A percentile compares a stretch with the other conserved stretches of the same genome.
Evolutionary conservation across 2,329 filamentous ascomycete genomes (phyloP).

Genomic region (Spiromastix sp.): DNA sequence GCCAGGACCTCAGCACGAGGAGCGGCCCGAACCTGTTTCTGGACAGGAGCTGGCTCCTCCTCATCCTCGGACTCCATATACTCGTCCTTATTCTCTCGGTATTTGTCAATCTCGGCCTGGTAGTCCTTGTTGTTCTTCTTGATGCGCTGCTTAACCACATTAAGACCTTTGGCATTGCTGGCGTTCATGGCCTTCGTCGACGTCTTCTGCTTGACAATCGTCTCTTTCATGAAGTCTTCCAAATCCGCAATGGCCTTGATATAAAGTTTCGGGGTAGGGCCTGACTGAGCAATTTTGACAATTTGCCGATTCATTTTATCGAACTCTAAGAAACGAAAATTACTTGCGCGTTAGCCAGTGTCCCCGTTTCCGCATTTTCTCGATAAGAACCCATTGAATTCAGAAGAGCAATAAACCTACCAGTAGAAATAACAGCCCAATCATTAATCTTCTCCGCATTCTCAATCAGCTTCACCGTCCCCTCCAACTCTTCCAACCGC

Average conservation of each 20-base stretch:
- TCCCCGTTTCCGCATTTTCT: not conserved
- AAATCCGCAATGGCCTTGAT: slow-evolving; percentile 88
- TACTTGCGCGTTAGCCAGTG: slow-evolving; percentile 11
- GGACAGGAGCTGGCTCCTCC: slow-evolving; percentile 46
- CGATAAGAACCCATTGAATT: not conserved
- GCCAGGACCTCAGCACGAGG: slow-evolving; percentile 33
- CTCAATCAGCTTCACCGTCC: slow-evolving; percentile 80
- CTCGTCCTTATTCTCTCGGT: slow-evolving; percentile 70
- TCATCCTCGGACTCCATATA: slow-evolving; percentile 83
- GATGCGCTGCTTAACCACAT: slow-evolving; percentile 95
- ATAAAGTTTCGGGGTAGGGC: slow-evolving; percentile 79
- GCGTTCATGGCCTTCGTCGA: slow-evolving; percentile 98
- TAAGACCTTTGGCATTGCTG: slow-evolving; percentile 84
- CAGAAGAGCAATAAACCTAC: slow-evolving; percentile 35
- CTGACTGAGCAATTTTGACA: slow-evolving; percentile 63
- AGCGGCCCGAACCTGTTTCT: slow-evolving; percentile 43
- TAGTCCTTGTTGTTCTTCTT: slow-evolving; percentile 98
- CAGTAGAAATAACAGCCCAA: slow-evolving; percentile 84
- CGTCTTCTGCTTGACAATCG: slow-evolving; percentile 90
- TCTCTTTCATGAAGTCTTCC: slow-evolving; percentile 89
- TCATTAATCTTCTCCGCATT: slow-evolving; percentile 97
- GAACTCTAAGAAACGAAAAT: slow-evolving; percentile 53
- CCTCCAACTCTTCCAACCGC: slow-evolving; percentile 84
- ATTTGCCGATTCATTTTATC: slow-evolving; percentile 89
- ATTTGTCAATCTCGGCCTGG: slow-evolving; percentile 75